These are phyloP conservation scores for Omphalotus guepiniiformis DNA, from an alignment of 768 basidiomycete species.

Conservation along the genomic window DNA sequence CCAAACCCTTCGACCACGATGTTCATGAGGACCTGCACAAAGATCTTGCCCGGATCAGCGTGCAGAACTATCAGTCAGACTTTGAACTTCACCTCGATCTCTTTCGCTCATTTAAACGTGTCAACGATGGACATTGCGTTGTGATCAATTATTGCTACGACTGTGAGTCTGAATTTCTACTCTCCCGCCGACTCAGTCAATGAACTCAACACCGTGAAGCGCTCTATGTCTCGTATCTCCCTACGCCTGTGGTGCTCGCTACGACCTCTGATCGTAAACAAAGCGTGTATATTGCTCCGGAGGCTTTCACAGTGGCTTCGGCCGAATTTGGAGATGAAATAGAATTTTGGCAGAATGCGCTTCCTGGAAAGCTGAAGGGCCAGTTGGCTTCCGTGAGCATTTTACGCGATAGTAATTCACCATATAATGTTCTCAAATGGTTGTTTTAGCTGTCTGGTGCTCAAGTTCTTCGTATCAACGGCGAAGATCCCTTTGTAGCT, in stretches of 20 bases:
- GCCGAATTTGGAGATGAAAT: conserved; percentile 49
- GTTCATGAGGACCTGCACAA: conserved; percentile 53
- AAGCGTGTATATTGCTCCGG: conserved; percentile 47
- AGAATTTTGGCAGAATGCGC: conserved; percentile 49
- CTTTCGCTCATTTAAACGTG: conserved; percentile 46
- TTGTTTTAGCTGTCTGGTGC: conserved; percentile 37
- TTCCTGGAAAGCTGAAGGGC: conserved; percentile 43
- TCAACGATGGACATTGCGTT: conserved; percentile 57
- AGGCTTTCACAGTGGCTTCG: conserved; percentile 47
- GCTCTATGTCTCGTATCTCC: conserved; percentile 44
- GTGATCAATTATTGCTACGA: conserved; percentile 56
- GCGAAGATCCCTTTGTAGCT: conserved; percentile 43
- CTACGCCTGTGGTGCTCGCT: conserved; percentile 43
- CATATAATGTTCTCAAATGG: background rate
- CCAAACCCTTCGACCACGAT: conserved; percentile 45
- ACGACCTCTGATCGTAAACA: conserved; percentile 42
- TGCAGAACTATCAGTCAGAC: conserved; percentile 42
- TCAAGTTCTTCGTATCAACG: conserved; percentile 50
- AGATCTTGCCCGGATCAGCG: conserved; percentile 45
- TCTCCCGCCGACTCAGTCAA: background rate
- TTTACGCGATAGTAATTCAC: background rate
- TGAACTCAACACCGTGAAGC: conserved; percentile 23
- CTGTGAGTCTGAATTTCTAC: conserved; percentile 33
- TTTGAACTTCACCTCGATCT: conserved; percentile 55
- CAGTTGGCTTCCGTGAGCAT: conserved; percentile 12